Evolutionary conservation across 257 asterid species (phyloP).

Genomic region (Eustoma russellianum): DNA sequence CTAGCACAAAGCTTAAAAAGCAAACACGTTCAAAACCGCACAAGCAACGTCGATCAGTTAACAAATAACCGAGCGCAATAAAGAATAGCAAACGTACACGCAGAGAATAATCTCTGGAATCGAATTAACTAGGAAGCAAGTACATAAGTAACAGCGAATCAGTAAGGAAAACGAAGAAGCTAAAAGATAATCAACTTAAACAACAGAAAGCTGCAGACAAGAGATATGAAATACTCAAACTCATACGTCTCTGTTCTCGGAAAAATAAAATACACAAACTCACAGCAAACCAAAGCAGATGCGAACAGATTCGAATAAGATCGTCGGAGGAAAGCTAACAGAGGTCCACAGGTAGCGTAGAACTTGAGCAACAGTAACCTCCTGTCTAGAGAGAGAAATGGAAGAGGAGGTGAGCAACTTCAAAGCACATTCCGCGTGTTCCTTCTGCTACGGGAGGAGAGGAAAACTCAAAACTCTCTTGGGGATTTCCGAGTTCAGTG

Average conservation of each 20-base stretch:
- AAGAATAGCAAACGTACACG: too few species aligned
- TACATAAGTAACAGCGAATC: background rate
- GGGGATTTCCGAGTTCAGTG: too few species aligned
- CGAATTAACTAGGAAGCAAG: slow-evolving; percentile 1
- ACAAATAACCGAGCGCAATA: too few species aligned
- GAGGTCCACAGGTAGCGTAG: background rate
- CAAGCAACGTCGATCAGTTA: too few species aligned
- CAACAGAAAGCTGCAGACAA: background rate
- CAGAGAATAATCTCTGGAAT: too few species aligned
- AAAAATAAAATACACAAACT: slow-evolving; percentile 4
- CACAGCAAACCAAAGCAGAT: slow-evolving; percentile 16
- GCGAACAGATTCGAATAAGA: slow-evolving; percentile 8
- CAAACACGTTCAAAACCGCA: too few species aligned
- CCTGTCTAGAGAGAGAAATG: slow-evolving; percentile 3
- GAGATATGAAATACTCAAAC: slow-evolving; percentile 6
- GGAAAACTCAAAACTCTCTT: slow-evolving; percentile 5
- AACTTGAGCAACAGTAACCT: background rate
- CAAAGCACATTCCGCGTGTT: background rate
- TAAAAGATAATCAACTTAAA: background rate
- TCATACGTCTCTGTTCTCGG: background rate
- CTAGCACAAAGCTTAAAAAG: background rate
- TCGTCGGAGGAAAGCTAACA: slow-evolving; percentile 19
- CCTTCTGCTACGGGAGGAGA: slow-evolving; percentile 3
- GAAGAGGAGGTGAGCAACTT: background rate
- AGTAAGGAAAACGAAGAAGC: background rate